Evolutionary conservation across 1,284 basidiomycete genomes (phyloP).

Genomic region (Marasmius sp.): DNA sequence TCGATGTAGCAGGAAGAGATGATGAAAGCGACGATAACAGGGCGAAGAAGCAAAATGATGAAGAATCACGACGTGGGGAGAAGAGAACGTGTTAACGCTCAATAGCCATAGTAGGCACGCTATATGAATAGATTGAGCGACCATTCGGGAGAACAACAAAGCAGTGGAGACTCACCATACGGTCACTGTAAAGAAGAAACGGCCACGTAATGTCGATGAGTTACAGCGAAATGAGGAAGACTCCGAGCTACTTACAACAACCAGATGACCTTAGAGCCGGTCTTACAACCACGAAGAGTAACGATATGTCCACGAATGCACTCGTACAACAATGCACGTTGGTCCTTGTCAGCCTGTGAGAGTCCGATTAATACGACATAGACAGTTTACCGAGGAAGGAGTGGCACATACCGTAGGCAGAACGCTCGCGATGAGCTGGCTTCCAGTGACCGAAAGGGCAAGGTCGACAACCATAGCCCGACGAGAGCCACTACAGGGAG

Average conservation of each 20-base stretch:
- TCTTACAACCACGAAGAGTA: slow-evolving; percentile 81
- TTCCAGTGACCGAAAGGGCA: slow-evolving; percentile 78
- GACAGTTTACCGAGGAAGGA: neutral
- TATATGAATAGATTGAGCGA: slow-evolving; percentile 13
- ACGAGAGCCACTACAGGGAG: slow-evolving; percentile 50
- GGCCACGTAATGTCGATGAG: slow-evolving; percentile 40
- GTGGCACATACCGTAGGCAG: slow-evolving; percentile 59
- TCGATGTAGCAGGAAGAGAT: slow-evolving; percentile 1
- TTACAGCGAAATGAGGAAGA: neutral
- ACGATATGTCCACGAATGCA: slow-evolving; percentile 84
- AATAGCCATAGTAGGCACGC: slow-evolving; percentile 51
- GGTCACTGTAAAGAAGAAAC: slow-evolving; percentile 13
- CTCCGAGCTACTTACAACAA: slow-evolving; percentile 61
- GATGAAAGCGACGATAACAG: slow-evolving; percentile 2
- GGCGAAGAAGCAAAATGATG: neutral
- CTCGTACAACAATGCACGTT: slow-evolving; percentile 73
- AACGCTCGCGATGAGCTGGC: slow-evolving; percentile 77
- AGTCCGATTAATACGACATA: slow-evolving; percentile 3
- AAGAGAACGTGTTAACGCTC: slow-evolving; percentile 9
- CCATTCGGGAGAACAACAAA: neutral
- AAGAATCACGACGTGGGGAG: neutral
- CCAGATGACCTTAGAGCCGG: slow-evolving; percentile 86
- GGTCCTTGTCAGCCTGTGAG: slow-evolving; percentile 74
- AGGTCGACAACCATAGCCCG: slow-evolving; percentile 81
- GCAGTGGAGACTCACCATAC: slow-evolving; percentile 10